These are phyloP conservation scores for Brettanomyces nanus DNA, from an alignment of 805 yeast genomes.

Conservation along the genomic window DNA sequence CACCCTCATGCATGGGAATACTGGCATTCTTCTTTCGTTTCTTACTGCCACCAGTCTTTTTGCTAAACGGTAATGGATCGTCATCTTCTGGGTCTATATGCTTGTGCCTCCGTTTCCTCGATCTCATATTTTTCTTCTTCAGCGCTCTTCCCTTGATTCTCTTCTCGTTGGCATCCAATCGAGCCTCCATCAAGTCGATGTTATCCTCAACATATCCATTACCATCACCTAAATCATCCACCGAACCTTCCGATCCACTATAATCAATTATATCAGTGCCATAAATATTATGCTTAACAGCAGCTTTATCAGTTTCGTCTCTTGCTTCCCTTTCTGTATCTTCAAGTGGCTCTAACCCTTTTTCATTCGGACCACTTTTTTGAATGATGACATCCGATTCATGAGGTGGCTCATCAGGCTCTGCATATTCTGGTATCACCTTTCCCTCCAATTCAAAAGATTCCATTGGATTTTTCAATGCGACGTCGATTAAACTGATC, in stretches of 20 bases:
- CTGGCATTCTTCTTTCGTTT: slow-evolving; percentile 9
- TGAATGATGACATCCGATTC: slow-evolving; percentile 1
- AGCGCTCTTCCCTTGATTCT: slow-evolving; percentile 21
- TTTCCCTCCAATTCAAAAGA: slow-evolving; percentile 16
- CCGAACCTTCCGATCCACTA: slow-evolving; percentile 24
- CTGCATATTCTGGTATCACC: slow-evolving; percentile 8
- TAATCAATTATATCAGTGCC: slow-evolving; percentile 8
- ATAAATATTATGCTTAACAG: slow-evolving; percentile 7
- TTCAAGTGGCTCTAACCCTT: slow-evolving; percentile 6
- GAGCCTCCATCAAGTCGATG: slow-evolving; percentile 32
- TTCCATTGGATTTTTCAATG: slow-evolving; percentile 18
- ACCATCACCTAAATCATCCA: slow-evolving; percentile 28
- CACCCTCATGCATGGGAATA: slow-evolving; percentile 7
- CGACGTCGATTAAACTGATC: slow-evolving; percentile 11
- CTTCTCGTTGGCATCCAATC: slow-evolving; percentile 12
- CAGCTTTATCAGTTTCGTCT: slow-evolving; percentile 11
- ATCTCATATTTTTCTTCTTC: slow-evolving; percentile 10
- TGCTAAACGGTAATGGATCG: slow-evolving; percentile 8
- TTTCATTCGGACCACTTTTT: slow-evolving; percentile 2
- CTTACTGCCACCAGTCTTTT: slow-evolving; percentile 7
- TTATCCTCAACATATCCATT: slow-evolving; percentile 25
- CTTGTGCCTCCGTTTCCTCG: slow-evolving; percentile 8
- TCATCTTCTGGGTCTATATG: slow-evolving; percentile 10
- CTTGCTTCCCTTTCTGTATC: slow-evolving; percentile 5
- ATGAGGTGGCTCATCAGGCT: not conserved